Conservation (phyloP, 148 eudicot species). For the Tetragonia tetragonoides region DNA sequence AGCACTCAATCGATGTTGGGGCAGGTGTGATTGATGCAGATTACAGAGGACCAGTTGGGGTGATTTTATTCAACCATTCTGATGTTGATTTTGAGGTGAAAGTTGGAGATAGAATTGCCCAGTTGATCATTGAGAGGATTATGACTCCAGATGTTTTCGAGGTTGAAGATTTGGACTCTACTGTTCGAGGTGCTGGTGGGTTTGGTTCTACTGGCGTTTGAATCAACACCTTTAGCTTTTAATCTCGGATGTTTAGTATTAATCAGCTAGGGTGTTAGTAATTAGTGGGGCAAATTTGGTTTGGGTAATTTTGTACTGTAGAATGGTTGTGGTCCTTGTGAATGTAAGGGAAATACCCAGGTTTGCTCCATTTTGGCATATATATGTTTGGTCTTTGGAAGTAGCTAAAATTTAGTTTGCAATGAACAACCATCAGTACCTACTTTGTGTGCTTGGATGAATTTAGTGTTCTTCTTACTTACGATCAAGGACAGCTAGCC, state of each 20-base stretch:
- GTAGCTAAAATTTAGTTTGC: neutral
- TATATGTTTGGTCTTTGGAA: neutral
- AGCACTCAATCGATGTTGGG: slow-evolving; percentile 89
- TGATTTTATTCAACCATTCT: slow-evolving; percentile 74
- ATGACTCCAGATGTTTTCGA: slow-evolving; percentile 72
- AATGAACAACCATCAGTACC: neutral
- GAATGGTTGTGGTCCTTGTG: neutral
- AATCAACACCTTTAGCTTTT: neutral
- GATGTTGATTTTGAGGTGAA: slow-evolving; percentile 74
- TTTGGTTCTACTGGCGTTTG: slow-evolving; percentile 79
- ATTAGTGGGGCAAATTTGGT: neutral
- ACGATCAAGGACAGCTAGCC: neutral
- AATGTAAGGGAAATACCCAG: neutral
- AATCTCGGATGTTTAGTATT: neutral
- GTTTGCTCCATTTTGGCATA: neutral
- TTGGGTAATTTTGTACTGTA: slow-evolving; percentile 25
- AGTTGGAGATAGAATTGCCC: slow-evolving; percentile 77
- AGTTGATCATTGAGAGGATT: slow-evolving; percentile 77
- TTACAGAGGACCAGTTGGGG: slow-evolving; percentile 74
- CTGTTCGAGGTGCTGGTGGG: slow-evolving; percentile 72
- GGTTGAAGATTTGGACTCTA: slow-evolving; percentile 73
- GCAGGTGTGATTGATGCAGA: slow-evolving; percentile 92
- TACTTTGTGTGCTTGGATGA: neutral
- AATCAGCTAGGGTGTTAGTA: neutral
- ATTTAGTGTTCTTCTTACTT: neutral